Evolutionary conservation across 768 basidiomycete species (phyloP), one percentile per base, ranked within the genome.

Genomic region (Naematelia aurantialba): DNA sequence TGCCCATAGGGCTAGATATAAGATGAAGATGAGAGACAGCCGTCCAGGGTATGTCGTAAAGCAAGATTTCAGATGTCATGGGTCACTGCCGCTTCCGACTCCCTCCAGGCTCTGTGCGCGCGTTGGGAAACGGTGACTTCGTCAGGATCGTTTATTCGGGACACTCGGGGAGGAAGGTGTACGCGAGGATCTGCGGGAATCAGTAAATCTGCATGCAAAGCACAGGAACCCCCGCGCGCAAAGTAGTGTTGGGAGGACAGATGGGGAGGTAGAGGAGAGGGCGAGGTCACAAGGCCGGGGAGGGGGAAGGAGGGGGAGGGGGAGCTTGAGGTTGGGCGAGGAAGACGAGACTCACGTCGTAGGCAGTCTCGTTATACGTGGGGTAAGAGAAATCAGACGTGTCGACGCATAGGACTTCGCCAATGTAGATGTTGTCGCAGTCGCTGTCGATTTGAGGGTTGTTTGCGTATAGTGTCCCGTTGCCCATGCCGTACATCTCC

Each of bases 341-440:
- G n/a, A 10, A 24, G 2, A 45, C 17, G 45, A 12, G 10, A 61
- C 71, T 58, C 56, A 73, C 72, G 50, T 74, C 63, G 65, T 71
- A 74, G 12, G 62, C 47, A 17, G 67, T 66, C 49, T 56, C 26
- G 58, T 74, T 70, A 60, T 65, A 68, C 12, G 67, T 30, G 14
- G 82, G 75, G 45, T 85, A 85, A 8, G 81, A 79, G 34, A 72
- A 64, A 11, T 81, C 79, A 13, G 62, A 64, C 21, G 65, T 61
- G 22, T 81, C 76, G 47, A 80, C 79, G 62, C 87, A 88, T 44
- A 88, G 56, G 51, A 89, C 88, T 83, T 89, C 86, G 69, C 85
- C 87, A 58, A 86, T 70, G 77, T 89, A 88, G 74, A 90, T 79
- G 79, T 89, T 89, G 64, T 65, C 62, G 68, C 78, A 79, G 8